phyloP scores from a whole-genome alignment of 495 filamentous ascomycete genomes.

The Xylaria nigripes region DNA sequence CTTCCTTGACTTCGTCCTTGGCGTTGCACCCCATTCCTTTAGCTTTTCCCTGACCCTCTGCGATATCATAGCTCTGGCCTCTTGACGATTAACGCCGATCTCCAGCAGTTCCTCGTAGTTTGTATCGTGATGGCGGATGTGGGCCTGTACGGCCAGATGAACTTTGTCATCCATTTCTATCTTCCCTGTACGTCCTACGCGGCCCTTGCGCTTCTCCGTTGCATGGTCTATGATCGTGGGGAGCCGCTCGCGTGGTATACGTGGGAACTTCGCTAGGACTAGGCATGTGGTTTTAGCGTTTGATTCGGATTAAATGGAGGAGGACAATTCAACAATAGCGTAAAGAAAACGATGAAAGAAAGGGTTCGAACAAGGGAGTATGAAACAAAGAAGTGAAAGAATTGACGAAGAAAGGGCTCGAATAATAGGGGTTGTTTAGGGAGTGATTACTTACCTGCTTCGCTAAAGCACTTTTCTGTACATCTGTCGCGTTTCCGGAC shows the following conservation, averaged over 20 bases:
- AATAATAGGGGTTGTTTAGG: no score
- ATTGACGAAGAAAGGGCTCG: no score
- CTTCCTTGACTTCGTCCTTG: background rate
- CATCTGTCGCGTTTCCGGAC: conserved; percentile 25
- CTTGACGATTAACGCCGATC: conserved; percentile 1
- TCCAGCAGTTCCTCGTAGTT: conserved; percentile 28
- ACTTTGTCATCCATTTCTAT: conserved; percentile 25
- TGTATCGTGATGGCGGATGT: conserved; percentile 34
- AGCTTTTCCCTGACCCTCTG: background rate
- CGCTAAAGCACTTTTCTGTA: conserved; percentile 12
- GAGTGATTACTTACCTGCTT: background rate
- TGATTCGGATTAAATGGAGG: background rate
- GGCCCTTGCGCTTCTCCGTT: conserved; percentile 24
- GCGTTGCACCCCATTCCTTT: background rate
- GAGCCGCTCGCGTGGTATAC: conserved; percentile 19
- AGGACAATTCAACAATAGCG: no score
- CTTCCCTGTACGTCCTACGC: conserved; percentile 29
- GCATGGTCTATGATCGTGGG: conserved; percentile 20
- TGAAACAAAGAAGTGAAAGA: no score
- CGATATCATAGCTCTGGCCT: conserved; percentile 15
- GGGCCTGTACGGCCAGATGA: conserved; percentile 27
- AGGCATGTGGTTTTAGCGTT: background rate
- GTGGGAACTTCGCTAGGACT: conserved; percentile 24
- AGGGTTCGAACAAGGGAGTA: no score
- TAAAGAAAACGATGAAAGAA: no score